phyloP scores from a whole-genome alignment of 441 rosid species.

The Omphalea diandra region DNA sequence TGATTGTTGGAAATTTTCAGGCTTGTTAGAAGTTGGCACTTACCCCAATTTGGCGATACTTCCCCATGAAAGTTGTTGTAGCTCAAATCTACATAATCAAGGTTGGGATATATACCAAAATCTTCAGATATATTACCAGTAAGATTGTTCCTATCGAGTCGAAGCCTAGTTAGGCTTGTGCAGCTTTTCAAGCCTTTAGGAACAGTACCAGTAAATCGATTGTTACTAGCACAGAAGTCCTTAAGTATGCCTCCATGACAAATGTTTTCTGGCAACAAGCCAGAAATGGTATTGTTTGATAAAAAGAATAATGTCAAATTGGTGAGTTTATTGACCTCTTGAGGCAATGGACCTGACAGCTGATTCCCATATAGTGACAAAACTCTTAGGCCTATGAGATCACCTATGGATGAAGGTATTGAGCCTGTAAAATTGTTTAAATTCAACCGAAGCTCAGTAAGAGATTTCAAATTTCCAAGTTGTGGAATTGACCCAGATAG shows the following conservation, averaged over 20 bases:
- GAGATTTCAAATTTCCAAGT: conserved; percentile 20
- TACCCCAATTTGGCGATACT: conserved; percentile 28
- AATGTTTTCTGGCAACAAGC: conserved; percentile 29
- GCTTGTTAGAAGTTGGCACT: conserved; percentile 17
- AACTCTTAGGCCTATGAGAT: conserved; percentile 18
- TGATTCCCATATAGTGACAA: conserved; percentile 30
- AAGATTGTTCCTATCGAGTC: conserved; percentile 36
- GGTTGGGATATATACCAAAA: conserved; percentile 34
- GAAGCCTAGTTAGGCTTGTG: conserved; percentile 28
- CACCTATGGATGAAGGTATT: conserved; percentile 32
- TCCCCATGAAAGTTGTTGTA: conserved; percentile 35
- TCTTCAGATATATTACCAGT: conserved; percentile 32
- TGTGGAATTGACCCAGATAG: conserved; percentile 22
- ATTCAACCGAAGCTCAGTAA: conserved; percentile 19
- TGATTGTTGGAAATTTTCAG: conserved; percentile 26
- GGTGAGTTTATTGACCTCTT: conserved; percentile 24
- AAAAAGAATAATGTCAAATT: conserved; percentile 19
- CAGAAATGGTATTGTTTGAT: conserved; percentile 26
- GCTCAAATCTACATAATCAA: conserved; percentile 33
- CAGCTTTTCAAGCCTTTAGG: conserved; percentile 39
- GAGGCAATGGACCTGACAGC: conserved; percentile 30
- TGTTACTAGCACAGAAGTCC: conserved; percentile 25
- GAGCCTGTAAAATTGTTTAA: conserved; percentile 26
- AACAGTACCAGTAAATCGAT: conserved; percentile 31
- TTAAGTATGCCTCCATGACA: conserved; percentile 31